Percentiles rank a stretch among this genome's conserved stretches.
Evolutionary conservation across 441 rosid genomes (phyloP).

Genomic region (Manihot esculenta): DNA sequence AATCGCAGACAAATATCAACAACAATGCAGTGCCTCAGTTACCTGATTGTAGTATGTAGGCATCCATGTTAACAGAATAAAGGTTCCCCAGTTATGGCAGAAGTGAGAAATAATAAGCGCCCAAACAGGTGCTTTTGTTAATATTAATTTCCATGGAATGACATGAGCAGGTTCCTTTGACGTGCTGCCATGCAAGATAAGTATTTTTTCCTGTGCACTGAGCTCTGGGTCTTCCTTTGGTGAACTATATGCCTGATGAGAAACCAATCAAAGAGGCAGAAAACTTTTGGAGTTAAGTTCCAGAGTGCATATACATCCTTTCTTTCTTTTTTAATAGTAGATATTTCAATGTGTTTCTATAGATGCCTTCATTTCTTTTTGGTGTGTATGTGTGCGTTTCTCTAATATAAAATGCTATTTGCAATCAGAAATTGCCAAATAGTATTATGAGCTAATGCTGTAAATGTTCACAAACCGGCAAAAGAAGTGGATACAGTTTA

Average conservation of each 20-base stretch:
- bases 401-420: neutral
- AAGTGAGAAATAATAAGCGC: slow-evolving; percentile 94
- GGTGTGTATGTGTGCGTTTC: too few relatives aligned
- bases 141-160: slow-evolving; percentile 92
- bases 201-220: slow-evolving; percentile 59
- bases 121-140: slow-evolving; percentile 97
- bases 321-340: neutral
- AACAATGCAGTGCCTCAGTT: slow-evolving; percentile 13
- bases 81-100: slow-evolving; percentile 99
- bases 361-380: neutral
- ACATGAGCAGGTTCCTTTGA: slow-evolving; percentile 78
- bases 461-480: neutral
- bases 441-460: neutral
- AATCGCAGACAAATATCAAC: neutral
- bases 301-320: slow-evolving; percentile 1
- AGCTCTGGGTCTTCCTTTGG: slow-evolving; percentile 84
- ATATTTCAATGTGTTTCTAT: neutral
- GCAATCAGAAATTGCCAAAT: neutral
- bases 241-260: slow-evolving; percentile 77
- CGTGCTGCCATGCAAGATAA: slow-evolving; percentile 63
- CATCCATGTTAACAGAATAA: slow-evolving; percentile 97
- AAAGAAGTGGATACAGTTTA: neutral
- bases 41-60: slow-evolving; percentile 99
- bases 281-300: slow-evolving; percentile 13
- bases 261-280: slow-evolving; percentile 24